Evolutionary conservation across 768 basidiomycete species (phyloP).

Genomic region (Tricholoma sp.): DNA sequence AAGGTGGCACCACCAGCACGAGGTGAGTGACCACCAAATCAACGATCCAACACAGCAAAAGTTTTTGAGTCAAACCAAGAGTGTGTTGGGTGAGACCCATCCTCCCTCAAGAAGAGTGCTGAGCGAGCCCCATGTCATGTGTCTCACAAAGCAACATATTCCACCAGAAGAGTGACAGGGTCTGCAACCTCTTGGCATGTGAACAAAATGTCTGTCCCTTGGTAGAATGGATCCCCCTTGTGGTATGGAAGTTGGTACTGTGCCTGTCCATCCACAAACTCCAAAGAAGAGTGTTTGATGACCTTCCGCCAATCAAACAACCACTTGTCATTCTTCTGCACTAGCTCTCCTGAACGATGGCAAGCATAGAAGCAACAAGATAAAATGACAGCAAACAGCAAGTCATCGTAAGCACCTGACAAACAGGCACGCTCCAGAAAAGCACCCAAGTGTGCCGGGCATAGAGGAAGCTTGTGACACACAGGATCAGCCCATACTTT

Average conservation of each 20-base stretch:
- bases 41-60: too few species aligned
- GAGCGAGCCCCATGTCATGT: too few species aligned
- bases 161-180: neutral
- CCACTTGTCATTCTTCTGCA: constrained; percentile 8
- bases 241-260: constrained; percentile 25
- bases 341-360: constrained; percentile 19
- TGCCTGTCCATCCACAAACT: constrained; percentile 6
- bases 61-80: too few species aligned
- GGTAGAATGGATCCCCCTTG: constrained; percentile 23
- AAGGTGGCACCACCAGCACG: too few species aligned
- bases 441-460: neutral
- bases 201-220: constrained; percentile 19
- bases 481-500: neutral
- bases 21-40: too few species aligned
- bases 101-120: neutral
- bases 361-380: constrained; percentile 24
- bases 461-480: neutral
- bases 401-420: constrained; percentile 13
- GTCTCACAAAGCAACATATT: too few species aligned
- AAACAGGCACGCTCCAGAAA: too few species aligned
- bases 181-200: constrained; percentile 13
- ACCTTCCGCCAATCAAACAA: constrained; percentile 21
- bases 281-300: constrained; percentile 17
- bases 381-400: constrained; percentile 17
- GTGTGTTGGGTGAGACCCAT: neutral